Evolutionary conservation across 108 stramenopile genomes (phyloP), one percentile per base, ranked within the genome.

Genomic region (Ochromonas danica): DNA sequence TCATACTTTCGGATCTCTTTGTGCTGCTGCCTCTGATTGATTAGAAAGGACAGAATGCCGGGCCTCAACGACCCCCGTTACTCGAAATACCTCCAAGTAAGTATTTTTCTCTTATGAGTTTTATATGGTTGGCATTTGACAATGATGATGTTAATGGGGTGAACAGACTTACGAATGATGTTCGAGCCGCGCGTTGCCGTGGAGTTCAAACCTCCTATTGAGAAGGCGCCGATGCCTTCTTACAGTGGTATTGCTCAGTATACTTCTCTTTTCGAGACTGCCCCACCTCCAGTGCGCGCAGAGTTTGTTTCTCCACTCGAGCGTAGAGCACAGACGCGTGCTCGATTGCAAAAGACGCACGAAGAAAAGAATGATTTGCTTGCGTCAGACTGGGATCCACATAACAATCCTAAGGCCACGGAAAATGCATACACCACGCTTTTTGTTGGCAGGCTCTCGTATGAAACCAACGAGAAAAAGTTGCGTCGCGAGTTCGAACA

Each of bases 391-490:
- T 86, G 83, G 83, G 62, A 84, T 42, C 86, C 86, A 22, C 80
- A 87, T 41, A 42, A 82, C 2, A 62, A 87, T 65, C 3, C 25
- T 25, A 84, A 86, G 51, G 81, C 80, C 39, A 85, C 86, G 45
- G 82, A 62, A 1, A 86, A 88, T 65, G 84, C 87, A 0, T 96
- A 95, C 88, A 93, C 94, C 87, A 96, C 97, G 0, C 86, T 98
- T 1, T 97, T 97, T 81, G 92, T 98, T 1, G 92, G 93, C 2
- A 83, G 95, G 57, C 82, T 98, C 14, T 92, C 93, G 40, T 97
- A 94, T 79, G 96, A 97, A 82, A 96, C 97, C 1, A 95, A 93
- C 51, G 96, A 98, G 77, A 87, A 93, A 17, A 95, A 95, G 71
- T 80, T 98, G 10, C 81, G 94, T 42, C 82, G 94, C 51, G 96